Evolutionary conservation across 78 protist species (phyloP), one percentile per base, ranked within the genome.

Genomic region (Dictyostelium intermedium): DNA sequence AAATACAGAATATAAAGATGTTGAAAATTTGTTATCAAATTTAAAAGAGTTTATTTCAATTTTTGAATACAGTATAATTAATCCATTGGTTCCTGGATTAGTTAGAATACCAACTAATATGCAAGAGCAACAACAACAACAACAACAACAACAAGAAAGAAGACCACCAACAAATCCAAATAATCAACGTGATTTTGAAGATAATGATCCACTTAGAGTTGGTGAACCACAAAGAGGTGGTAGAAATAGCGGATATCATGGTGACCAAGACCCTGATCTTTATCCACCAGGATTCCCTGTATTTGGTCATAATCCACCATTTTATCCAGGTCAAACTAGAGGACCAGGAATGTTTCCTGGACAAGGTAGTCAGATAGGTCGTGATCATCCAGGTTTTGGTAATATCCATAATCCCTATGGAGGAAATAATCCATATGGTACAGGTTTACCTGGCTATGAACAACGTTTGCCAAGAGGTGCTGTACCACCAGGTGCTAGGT

Each of bases 401-500:
- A 39, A 82, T 56, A 80, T 87, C 18, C 93, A 87, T 66, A 41
- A 78, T 50, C 84, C 84, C 2, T 32, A 79, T 66, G 81, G 53
- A 18, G 76, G 50, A 2, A 76, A 79, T 32, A 50, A 63, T 50
- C 23, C 66, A 18, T 32, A 13, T 61, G 81, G 74, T 9, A 8
- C 16, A 32, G 91, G 79, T 32, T 60, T 73, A 25, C 83, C 83
- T 60, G 63, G 70, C 0, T 85, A 47, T 74, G 82, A 61, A 25
- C 82, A 74, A 47, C 30, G 82, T 27, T 16, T 87, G 9, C 93
- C 93, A 37, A 34, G 83, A 25, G 93, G 93, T 39, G 85, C 93
- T 2, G 93, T 87, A n/a, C 93, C 93, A 63, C 86, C 85, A 25
- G 93, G 93, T 41, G 93, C 93, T 79, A 56, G 93, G 43, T 87